These are phyloP conservation scores for Hsuehochloa calcarea DNA, from an alignment of 176 grass and related monocot genomes.

Conservation along the genomic window DNA sequence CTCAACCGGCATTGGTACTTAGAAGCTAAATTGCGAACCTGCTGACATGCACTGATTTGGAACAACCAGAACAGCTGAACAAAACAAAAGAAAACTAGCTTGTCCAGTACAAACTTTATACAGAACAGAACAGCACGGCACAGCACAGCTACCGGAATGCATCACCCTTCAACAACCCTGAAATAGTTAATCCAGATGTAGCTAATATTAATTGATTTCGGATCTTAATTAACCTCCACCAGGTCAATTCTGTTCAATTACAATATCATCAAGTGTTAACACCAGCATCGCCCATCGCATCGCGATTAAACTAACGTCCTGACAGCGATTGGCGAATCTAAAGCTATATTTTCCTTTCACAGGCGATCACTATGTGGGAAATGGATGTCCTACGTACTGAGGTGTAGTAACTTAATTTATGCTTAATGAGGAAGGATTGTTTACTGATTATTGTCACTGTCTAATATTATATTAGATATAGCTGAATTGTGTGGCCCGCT, in stretches of 20 bases:
- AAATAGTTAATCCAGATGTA: slow-evolving; percentile 17
- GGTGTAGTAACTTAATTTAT: slow-evolving; percentile 5
- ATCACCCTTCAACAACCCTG: slow-evolving; percentile 3
- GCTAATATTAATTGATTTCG: background rate
- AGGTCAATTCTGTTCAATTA: background rate
- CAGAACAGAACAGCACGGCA: too few relatives aligned
- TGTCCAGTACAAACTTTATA: slow-evolving; percentile 11
- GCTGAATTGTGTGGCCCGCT: background rate
- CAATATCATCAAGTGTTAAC: slow-evolving; percentile 14
- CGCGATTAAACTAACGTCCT: slow-evolving; percentile 3
- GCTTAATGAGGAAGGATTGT: background rate
- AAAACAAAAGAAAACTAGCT: slow-evolving; percentile 1
- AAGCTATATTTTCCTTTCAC: slow-evolving; percentile 32
- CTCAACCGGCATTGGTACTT: background rate
- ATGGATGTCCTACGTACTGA: background rate
- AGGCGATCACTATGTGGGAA: background rate
- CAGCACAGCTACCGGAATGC: background rate
- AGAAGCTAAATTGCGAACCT: background rate
- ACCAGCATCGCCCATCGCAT: slow-evolving; percentile 4
- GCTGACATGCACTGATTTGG: background rate
- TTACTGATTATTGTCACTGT: slow-evolving; percentile 8
- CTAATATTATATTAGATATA: background rate
- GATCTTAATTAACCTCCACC: background rate
- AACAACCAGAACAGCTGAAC: background rate
- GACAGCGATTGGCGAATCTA: slow-evolving; percentile 31